phyloP scores from a whole-genome alignment of 202 grass and related monocot genomes.

The Sporobolus alterniflorus region DNA sequence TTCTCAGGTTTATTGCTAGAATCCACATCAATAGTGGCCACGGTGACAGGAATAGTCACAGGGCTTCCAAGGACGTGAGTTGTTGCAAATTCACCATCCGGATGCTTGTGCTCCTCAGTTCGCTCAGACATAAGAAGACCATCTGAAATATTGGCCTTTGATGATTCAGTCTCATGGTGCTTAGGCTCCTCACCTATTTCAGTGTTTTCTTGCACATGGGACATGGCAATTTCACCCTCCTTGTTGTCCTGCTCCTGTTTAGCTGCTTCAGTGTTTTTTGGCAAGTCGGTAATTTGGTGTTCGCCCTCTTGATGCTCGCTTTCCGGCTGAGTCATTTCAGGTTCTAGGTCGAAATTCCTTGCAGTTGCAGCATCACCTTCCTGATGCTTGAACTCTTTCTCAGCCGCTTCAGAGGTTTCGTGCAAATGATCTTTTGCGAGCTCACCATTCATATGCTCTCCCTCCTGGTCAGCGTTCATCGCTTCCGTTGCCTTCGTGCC shows the following conservation, averaged over 20 bases:
- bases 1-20: slow-evolving; percentile 44
- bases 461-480: slow-evolving; percentile 26
- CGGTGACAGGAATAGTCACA: slow-evolving; percentile 41
- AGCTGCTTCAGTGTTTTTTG: slow-evolving; percentile 12
- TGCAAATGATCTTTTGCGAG: neutral
- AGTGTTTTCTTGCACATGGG: slow-evolving; percentile 23
- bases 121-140: slow-evolving; percentile 29
- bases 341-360: neutral
- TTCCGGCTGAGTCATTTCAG: neutral
- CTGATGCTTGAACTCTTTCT: slow-evolving; percentile 29
- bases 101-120: slow-evolving; percentile 34
- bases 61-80: slow-evolving; percentile 35
- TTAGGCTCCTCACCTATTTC: slow-evolving; percentile 18
- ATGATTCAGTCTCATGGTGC: slow-evolving; percentile 16
- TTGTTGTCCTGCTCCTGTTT: neutral
- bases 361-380: slow-evolving; percentile 13
- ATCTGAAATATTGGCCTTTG: slow-evolving; percentile 5
- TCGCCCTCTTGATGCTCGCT: slow-evolving; percentile 10
- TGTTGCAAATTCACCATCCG: slow-evolving; percentile 11
- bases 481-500: slow-evolving; percentile 38
- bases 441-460: slow-evolving; percentile 16
- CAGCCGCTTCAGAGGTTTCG: neutral
- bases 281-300: neutral
- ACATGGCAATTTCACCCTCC: neutral
- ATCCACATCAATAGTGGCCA: slow-evolving; percentile 27